Base-by-base conservation (phyloP, 768 basidiomycete genomes). In the Wakefieldia striispora region DNA sequence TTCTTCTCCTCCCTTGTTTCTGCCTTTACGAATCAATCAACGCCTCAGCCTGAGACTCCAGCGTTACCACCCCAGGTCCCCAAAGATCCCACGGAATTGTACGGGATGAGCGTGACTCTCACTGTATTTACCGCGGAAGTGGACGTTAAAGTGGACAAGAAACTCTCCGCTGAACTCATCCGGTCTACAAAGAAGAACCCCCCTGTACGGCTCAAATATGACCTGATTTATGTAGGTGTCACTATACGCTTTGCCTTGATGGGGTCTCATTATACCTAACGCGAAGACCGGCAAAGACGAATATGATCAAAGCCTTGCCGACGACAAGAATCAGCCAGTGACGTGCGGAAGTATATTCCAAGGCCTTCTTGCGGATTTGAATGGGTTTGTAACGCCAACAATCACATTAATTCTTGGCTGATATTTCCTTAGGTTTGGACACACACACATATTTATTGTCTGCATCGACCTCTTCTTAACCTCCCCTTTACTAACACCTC, bases 111-210 rank as follows among this genome's bases (percentile, higher is more conserved):
- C 23, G 65, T 73, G 13, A 57, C 63, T 16, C 60, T 73, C 5
- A 67, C 62, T 6, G 56, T 71, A 12, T 73, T 68, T 47, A 64
- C 60, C 16, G 71, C 71, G 4, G 61, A 63, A 12, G 78, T 89
- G 13, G 75, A 77, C 39, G 84, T 91, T 17, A 75, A 69, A 37
- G 65, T 90, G 16, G 81, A 82, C 53, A 76, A 80, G 66, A 88
- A 86, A 61, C 71, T 87, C 41, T 73, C 80, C 2, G 66, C 72
- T 9, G 95, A 97, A 66, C 72, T 98, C 29, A 79, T 88, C 51
- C 76, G 95, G 50, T 90, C 92, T 1, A 99, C 95, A 11, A 97
- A 97, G 79, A 99, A 99, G 75, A 85, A 89, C 47, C 88, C 91
- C 0, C 95, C 95, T 0, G 71, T 70, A 5, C 79, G 73, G 44